Evolutionary conservation across 73 alveolate genomes (phyloP), one percentile per base, ranked within the genome.

Genomic region (Paramecium biaurelia): DNA sequence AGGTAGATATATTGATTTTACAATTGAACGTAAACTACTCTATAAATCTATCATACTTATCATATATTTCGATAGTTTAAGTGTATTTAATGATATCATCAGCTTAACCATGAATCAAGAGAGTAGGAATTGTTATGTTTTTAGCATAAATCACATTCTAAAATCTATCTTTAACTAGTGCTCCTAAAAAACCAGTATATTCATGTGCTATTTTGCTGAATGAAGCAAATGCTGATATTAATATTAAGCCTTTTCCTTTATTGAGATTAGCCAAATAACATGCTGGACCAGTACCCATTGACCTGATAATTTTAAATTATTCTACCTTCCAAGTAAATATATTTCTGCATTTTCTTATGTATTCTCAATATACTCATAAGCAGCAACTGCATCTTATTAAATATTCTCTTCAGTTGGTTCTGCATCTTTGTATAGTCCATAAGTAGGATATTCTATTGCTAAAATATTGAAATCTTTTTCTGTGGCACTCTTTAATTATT

Each of bases 221-320:
- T 21, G 92, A 70, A 4, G 92, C 74, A 14, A 18, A 89, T 2
- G 94, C 92, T 23, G 92, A 43, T 49, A 89, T 89, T 38, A 89
- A 28, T 0, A 89, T 72, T 42, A 89, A 70, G 5, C 88, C 94
- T 21, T 82, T 82, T 23, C 92, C 76, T 68, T 92, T 95, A 76
- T 93, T 88, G 15, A 87, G 93, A 2, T 95, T 92, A 8, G 98
- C 97, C 26, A 96, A 82, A 86, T 92, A 94, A 49, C 98, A 92
- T 2, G 99, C 98, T 3, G 99, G 99, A 4, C 99, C 99, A 70
- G 98, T 76, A 20, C 99, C 99, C 72, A 98, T 96, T 37, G 99
- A 97, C 92, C 99, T 95, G 1, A 96, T 97, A 85, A 95, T 92
- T 24, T 92, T 59, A 8, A 92, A 92, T 57, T 89, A 94, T 68